Percentiles rank a stretch among this genome's conserved stretches.
phyloP scores from a whole-genome alignment of 768 basidiomycete species.

The Myochromella boudieri region DNA sequence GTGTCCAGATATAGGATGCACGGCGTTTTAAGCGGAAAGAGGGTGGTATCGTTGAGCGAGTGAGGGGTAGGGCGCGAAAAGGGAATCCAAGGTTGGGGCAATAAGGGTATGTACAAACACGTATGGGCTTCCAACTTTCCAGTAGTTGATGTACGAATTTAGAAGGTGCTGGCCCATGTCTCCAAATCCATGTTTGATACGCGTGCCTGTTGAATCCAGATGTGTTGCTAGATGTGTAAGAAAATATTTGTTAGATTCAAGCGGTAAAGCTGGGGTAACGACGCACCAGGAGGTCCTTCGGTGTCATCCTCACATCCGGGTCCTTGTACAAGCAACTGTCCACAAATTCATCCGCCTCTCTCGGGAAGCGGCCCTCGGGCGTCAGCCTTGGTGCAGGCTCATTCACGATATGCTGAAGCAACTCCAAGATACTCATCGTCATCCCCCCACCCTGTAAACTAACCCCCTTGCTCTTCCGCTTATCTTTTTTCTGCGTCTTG shows the following conservation, averaged over 20 bases:
- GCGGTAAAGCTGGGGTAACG: constrained; percentile 4
- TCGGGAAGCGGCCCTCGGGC: constrained; percentile 67
- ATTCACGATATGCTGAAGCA: constrained; percentile 97
- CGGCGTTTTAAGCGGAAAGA: too few relatives aligned
- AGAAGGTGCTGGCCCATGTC: constrained; percentile 80
- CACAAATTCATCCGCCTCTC: constrained; percentile 80
- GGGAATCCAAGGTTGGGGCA: too few relatives aligned
- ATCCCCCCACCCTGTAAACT: constrained; percentile 91
- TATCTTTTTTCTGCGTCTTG: constrained; percentile 66
- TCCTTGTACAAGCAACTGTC: constrained; percentile 92
- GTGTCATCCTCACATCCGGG: constrained; percentile 77
- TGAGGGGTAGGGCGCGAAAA: too few relatives aligned
- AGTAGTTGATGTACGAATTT: too few relatives aligned
- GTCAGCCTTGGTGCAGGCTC: constrained; percentile 92
- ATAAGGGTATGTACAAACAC: too few relatives aligned
- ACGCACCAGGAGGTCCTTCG: constrained; percentile 83
- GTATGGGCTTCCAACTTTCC: too few relatives aligned
- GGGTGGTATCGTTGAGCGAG: too few relatives aligned
- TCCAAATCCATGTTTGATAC: constrained; percentile 68
- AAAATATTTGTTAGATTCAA: constrained; percentile 4
- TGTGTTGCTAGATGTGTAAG: constrained; percentile 51
- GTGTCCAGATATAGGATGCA: too few relatives aligned
- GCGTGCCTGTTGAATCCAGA: constrained; percentile 71
- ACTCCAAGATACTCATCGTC: constrained; percentile 97
- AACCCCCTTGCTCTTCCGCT: constrained; percentile 89